A percentile compares a stretch with the other conserved stretches of the same genome.
Evolutionary conservation across 306 rosid genomes (phyloP).

Genomic region (Cucumis cinereus): DNA sequence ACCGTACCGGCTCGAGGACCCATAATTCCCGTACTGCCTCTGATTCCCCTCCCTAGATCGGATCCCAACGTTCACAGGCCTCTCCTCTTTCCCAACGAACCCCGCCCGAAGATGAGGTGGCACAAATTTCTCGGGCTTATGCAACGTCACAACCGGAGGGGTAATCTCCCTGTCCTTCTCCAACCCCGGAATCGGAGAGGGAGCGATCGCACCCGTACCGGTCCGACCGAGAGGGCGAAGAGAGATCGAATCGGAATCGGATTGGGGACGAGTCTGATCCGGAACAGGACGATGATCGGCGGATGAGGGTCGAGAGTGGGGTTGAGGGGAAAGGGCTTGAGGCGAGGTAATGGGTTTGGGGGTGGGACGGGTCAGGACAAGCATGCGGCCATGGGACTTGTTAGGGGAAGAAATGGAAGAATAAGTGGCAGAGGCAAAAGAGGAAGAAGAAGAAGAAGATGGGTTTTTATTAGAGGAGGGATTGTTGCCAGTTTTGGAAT

Average conservation of each 20-base stretch:
- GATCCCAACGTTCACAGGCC: conserved; percentile 23
- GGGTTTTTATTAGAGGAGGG: conserved; percentile 16
- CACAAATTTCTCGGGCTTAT: conserved; percentile 47
- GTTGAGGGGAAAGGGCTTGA: conserved; percentile 2
- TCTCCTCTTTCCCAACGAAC: conserved; percentile 37
- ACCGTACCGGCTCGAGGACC: conserved; percentile 17
- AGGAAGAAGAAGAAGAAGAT: conserved; percentile 22
- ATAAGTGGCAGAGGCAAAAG: conserved; percentile 40
- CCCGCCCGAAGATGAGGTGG: conserved; percentile 90
- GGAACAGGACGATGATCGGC: conserved; percentile 6
- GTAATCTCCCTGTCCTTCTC: conserved; percentile 28
- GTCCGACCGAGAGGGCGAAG: conserved; percentile 68
- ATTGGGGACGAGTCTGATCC: conserved; percentile 22
- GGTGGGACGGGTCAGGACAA: conserved; percentile 45
- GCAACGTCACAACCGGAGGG: conserved; percentile 8
- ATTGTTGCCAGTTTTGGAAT: conserved; percentile 9
- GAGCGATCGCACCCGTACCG: conserved; percentile 18
- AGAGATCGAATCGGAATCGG: conserved; percentile 39
- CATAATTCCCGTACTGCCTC: conserved; percentile 18
- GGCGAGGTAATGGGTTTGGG: conserved; percentile 13
- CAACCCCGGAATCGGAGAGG: conserved; percentile 13
- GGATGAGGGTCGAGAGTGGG: conserved; percentile 12
- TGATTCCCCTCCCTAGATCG: conserved; percentile 20
- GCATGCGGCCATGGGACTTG: conserved; percentile 68
- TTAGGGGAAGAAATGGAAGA: conserved; percentile 47